Percentiles rank a stretch among this genome's conserved stretches.
phyloP scores from a whole-genome alignment of 768 basidiomycete species.

The Rhizopogon vesiculosus region DNA sequence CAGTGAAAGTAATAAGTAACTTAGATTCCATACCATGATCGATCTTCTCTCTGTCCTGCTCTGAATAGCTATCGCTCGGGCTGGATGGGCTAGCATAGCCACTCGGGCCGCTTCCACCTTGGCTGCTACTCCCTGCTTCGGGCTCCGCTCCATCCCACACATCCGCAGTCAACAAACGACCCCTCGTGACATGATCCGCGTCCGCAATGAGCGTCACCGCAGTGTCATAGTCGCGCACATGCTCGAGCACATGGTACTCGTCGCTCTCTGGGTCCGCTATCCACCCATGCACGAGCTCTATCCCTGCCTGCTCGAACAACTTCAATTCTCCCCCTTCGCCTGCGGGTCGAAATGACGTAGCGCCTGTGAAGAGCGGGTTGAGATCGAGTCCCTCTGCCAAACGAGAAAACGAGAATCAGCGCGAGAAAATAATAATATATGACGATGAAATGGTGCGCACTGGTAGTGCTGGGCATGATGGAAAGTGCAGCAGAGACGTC shows the following conservation, averaged over 20 bases:
- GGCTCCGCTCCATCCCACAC: conserved; percentile 7
- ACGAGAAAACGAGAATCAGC: not conserved
- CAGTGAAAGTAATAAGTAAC: not conserved
- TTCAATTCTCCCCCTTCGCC: conserved; percentile 73
- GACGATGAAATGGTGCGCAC: conserved; percentile 37
- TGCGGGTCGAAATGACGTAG: conserved; percentile 62
- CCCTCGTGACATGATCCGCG: conserved; percentile 70
- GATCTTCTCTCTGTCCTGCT: conserved; percentile 58
- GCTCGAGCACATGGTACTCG: conserved; percentile 50
- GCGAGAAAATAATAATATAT: too few species aligned
- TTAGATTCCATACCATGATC: conserved; percentile 54
- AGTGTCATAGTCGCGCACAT: conserved; percentile 64
- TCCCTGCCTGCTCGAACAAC: conserved; percentile 79
- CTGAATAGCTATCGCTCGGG: conserved; percentile 32
- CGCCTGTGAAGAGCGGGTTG: conserved; percentile 75
- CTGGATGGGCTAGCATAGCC: conserved; percentile 4
- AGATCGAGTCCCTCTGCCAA: conserved; percentile 81
- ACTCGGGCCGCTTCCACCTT: conserved; percentile 1
- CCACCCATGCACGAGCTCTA: conserved; percentile 88
- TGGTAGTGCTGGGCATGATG: conserved; percentile 58
- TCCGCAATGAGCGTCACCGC: conserved; percentile 73
- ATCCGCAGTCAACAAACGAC: conserved; percentile 48
- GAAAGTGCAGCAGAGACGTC: conserved; percentile 27
- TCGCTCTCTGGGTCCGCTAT: conserved; percentile 38
- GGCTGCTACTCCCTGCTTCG: conserved; percentile 5